Conservation (phyloP, 2,329 filamentous ascomycete genomes). For the Scopulariopsis brevicaulis region DNA sequence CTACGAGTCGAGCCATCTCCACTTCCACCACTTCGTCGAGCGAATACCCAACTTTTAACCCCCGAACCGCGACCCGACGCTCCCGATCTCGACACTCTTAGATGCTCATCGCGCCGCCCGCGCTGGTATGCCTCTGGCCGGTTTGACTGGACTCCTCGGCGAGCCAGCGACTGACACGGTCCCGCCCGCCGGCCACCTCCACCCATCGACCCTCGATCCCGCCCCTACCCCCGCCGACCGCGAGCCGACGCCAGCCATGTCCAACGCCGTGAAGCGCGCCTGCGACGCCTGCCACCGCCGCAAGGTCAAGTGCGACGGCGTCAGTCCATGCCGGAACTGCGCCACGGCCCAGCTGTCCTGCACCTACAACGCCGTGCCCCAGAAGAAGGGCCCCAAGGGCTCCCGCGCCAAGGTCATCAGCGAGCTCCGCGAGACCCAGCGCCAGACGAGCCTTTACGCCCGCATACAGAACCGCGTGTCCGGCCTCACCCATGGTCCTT, state of each 20-base stretch:
- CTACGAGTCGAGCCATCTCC: not conserved
- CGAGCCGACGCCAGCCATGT: slow-evolving; percentile 13
- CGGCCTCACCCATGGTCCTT: slow-evolving; percentile 25
- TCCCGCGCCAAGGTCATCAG: slow-evolving; percentile 66
- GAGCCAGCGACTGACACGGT: not conserved
- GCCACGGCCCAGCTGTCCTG: slow-evolving; percentile 54
- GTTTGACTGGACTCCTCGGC: too few species aligned
- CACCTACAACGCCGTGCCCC: slow-evolving; percentile 64
- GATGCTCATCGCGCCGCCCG: not conserved
- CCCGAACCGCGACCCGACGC: not conserved
- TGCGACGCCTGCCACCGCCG: slow-evolving; percentile 65
- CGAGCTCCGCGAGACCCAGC: slow-evolving; percentile 57
- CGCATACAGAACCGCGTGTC: slow-evolving; percentile 51
- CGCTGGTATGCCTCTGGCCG: too few species aligned
- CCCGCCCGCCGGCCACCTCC: not conserved
- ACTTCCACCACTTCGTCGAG: not conserved
- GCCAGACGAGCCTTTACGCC: slow-evolving; percentile 50
- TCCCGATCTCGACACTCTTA: not conserved
- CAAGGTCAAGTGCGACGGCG: slow-evolving; percentile 64
- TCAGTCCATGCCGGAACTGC: slow-evolving; percentile 63
- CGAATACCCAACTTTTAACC: not conserved
- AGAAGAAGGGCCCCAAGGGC: slow-evolving; percentile 68
- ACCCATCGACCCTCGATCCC: not conserved
- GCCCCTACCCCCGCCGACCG: not conserved
- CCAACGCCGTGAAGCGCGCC: slow-evolving; percentile 46